phyloP scores from a whole-genome alignment of 495 filamentous ascomycete genomes.

The Talaromyces trachyspermus region DNA sequence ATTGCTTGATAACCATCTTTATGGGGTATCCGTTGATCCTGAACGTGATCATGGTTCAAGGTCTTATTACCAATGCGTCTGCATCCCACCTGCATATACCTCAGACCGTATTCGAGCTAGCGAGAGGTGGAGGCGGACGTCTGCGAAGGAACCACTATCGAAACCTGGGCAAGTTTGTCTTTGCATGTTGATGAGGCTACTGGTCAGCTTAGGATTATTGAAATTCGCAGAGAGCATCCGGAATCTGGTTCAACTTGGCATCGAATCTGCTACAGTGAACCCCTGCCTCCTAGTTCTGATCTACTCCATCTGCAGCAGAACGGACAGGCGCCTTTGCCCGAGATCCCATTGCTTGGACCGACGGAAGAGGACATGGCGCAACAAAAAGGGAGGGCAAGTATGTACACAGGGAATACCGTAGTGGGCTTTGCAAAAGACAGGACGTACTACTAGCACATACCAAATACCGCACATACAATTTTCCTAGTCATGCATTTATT shows the following conservation, averaged over 20 bases:
- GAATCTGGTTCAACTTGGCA: slow-evolving; percentile 49
- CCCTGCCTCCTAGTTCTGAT: slow-evolving; percentile 43
- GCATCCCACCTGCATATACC: slow-evolving; percentile 41
- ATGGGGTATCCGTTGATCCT: slow-evolving; percentile 61
- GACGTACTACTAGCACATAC: slow-evolving; percentile 53
- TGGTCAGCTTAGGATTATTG: slow-evolving; percentile 53
- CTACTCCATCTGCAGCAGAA: background rate
- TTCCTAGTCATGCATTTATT: slow-evolving; percentile 49
- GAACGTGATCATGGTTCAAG: slow-evolving; percentile 59
- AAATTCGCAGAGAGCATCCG: slow-evolving; percentile 68
- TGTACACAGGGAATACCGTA: slow-evolving; percentile 41
- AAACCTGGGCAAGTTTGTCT: slow-evolving; percentile 64
- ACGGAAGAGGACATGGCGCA: background rate
- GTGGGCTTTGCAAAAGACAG: slow-evolving; percentile 30
- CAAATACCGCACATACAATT: slow-evolving; percentile 53
- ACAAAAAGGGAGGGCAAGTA: slow-evolving; percentile 27
- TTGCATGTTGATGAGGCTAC: slow-evolving; percentile 57
- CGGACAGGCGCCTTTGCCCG: too few relatives aligned
- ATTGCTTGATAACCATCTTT: slow-evolving; percentile 60
- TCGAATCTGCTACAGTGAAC: slow-evolving; percentile 62
- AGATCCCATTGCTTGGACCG: background rate
- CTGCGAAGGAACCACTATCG: slow-evolving; percentile 66
- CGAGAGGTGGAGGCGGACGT: slow-evolving; percentile 58
- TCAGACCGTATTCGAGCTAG: slow-evolving; percentile 26
- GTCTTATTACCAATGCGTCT: slow-evolving; percentile 63